Base-by-base conservation (phyloP, 352 stramenopile genomes). In the Pythium aquatile region DNA sequence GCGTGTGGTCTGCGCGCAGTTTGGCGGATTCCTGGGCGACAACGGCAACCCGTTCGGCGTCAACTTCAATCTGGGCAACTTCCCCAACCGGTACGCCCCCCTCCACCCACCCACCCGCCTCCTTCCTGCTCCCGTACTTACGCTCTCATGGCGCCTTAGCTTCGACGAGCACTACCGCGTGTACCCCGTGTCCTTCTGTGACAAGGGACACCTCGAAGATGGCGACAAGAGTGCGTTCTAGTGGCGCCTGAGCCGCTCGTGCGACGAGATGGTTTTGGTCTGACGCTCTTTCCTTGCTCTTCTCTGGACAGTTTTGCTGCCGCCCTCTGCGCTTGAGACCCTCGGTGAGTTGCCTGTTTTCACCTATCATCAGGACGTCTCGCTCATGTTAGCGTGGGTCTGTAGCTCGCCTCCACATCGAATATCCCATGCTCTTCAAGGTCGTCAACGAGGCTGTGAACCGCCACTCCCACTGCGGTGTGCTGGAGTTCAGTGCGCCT, bases 351-450 rank as follows among this genome's bases (percentile, higher is more conserved):
- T 53, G 46, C 2, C 51, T 24, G 9, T n/a, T 49, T 0, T 0
- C 5, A 60, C 24, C 48, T 17, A 28, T 14, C 20, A 7, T 61
- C 14, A 14, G 42, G 35, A 29, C 29, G 5, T 58, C 37, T n/a
- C 65, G 58, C 20, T 52, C 16, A 42, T 33, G 26, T 17, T 54
- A 46, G 47, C 51, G 33, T n/a, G 72, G 73, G 61, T 55, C 37
- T 62, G 6, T 53, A 93, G 84, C 83, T 33, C 83, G 83, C 29
- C 77, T 98, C 49, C 91, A 99, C 71, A 98, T 99, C 29, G 96
- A 99, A 74, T 99, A 99, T 74, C 98, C 98, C 59, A 99, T 99
- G 97, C 86, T 99, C 13, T 99, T 99, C 74, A 95, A 98, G 68
- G 83, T 99, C 44, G 89, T 86, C 6, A 97, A 95, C 51, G 79